These are phyloP conservation scores for Phytopythium litorale DNA, from an alignment of 352 stramenopile genomes.

Conservation along the genomic window DNA sequence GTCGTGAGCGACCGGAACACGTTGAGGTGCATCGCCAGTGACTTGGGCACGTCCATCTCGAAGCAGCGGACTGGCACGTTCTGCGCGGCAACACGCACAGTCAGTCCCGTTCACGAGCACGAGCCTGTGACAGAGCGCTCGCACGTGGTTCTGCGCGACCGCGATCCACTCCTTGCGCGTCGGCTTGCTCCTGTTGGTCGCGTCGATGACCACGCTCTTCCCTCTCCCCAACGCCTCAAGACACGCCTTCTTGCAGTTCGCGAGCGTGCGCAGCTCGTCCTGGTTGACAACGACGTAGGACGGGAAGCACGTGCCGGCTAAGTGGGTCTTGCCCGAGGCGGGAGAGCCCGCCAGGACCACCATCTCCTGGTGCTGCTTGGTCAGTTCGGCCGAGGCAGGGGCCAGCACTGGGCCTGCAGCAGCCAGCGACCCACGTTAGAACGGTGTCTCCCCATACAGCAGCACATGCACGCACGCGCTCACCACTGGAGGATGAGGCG, in stretches of 20 bases:
- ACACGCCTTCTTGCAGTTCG: slow-evolving; percentile 71
- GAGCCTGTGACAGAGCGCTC: neutral
- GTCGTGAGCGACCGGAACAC: slow-evolving; percentile 71
- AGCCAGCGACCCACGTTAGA: neutral
- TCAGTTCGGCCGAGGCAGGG: slow-evolving; percentile 17
- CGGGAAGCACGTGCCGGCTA: slow-evolving; percentile 35
- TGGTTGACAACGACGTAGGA: slow-evolving; percentile 78
- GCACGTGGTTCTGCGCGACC: slow-evolving; percentile 61
- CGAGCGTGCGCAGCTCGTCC: slow-evolving; percentile 77
- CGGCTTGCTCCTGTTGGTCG: slow-evolving; percentile 72
- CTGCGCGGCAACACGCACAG: slow-evolving; percentile 12
- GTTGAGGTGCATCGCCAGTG: slow-evolving; percentile 84
- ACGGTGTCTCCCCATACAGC: neutral
- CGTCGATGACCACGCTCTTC: slow-evolving; percentile 84
- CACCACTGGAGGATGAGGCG: slow-evolving; percentile 19
- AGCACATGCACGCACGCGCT: neutral
- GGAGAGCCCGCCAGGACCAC: slow-evolving; percentile 69
- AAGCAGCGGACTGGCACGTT: slow-evolving; percentile 67
- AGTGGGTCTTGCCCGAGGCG: slow-evolving; percentile 73
- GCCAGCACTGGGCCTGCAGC: slow-evolving; percentile 18
- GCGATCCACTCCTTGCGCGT: slow-evolving; percentile 68
- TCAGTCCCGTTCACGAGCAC: neutral
- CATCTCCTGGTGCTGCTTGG: slow-evolving; percentile 48
- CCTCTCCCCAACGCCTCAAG: slow-evolving; percentile 45
- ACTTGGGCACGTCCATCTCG: slow-evolving; percentile 72